These are phyloP conservation scores for Ophiosphaerella herpotricha DNA, from an alignment of 2,329 filamentous ascomycete species.

Conservation along the genomic window DNA sequence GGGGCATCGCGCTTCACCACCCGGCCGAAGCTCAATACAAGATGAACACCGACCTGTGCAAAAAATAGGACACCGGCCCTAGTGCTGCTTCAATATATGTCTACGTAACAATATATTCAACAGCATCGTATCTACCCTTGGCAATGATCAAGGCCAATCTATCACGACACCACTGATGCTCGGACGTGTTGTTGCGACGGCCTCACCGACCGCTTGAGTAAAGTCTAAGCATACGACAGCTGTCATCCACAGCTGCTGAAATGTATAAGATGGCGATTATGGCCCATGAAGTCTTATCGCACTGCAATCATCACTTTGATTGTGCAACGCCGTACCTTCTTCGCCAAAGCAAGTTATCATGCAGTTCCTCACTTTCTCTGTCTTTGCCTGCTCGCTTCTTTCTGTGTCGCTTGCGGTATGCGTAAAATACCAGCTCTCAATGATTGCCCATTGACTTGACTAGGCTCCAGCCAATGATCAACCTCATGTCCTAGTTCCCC, in stretches of 20 bases:
- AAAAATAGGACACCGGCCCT: too few species aligned
- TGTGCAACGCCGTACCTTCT: neutral
- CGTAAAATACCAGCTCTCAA: neutral
- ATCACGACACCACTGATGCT: constrained; percentile 5
- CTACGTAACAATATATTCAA: constrained; percentile 11
- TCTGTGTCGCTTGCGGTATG: constrained; percentile 28
- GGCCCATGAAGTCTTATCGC: neutral
- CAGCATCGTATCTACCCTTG: constrained; percentile 11
- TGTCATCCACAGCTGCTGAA: neutral
- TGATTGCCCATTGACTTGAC: neutral
- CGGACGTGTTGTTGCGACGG: constrained; percentile 1
- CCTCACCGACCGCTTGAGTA: neutral
- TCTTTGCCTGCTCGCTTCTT: constrained; percentile 18
- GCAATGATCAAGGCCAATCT: constrained; percentile 5
- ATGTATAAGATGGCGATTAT: constrained; percentile 12
- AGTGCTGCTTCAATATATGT: constrained; percentile 10
- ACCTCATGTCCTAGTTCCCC: constrained; percentile 16
- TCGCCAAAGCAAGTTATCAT: constrained; percentile 13
- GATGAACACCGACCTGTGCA: too few species aligned
- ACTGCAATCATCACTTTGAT: neutral
- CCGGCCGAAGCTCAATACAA: neutral
- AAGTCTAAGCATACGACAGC: neutral
- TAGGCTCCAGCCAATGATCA: constrained; percentile 25
- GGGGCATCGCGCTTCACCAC: neutral
- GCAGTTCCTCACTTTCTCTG: constrained; percentile 17